Conservation (phyloP, 306 rosid genomes). For the Bauhinia variegata region DNA sequence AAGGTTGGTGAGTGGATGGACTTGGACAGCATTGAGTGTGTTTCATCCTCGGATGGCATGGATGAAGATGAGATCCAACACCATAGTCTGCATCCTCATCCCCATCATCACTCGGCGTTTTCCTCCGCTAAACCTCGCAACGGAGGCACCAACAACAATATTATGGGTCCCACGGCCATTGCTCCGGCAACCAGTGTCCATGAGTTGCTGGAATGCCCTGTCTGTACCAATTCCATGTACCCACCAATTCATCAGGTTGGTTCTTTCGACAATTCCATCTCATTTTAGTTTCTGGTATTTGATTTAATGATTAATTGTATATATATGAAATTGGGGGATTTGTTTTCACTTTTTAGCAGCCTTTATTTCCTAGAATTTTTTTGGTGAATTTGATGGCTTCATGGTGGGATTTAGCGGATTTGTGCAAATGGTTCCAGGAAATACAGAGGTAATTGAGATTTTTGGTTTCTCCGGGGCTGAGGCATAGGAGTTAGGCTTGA, state of each 20-base stretch:
- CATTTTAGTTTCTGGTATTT: background rate
- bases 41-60: constrained; percentile 74
- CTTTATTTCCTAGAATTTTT: background rate
- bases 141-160: constrained; percentile 47
- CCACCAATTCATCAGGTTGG: constrained; percentile 95
- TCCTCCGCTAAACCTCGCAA: constrained; percentile 71
- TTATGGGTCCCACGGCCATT: constrained; percentile 56
- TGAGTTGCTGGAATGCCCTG: constrained; percentile 93
- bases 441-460: constrained; percentile 1
- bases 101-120: constrained; percentile 73
- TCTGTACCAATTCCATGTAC: constrained; percentile 95
- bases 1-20: constrained; percentile 59
- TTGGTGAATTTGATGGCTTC: constrained; percentile 21
- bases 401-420: constrained; percentile 24
- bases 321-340: background rate
- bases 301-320: background rate
- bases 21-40: constrained; percentile 87
- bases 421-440: constrained; percentile 9
- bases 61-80: constrained; percentile 94
- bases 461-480: background rate
- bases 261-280: constrained; percentile 8
- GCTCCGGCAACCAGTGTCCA: constrained; percentile 95
- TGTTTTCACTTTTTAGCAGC: background rate
- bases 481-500: constrained; percentile 15
- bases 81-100: constrained; percentile 50